Base-by-base conservation (phyloP, 176 grass and related monocot species). In the Elaeis guineensis region DNA sequence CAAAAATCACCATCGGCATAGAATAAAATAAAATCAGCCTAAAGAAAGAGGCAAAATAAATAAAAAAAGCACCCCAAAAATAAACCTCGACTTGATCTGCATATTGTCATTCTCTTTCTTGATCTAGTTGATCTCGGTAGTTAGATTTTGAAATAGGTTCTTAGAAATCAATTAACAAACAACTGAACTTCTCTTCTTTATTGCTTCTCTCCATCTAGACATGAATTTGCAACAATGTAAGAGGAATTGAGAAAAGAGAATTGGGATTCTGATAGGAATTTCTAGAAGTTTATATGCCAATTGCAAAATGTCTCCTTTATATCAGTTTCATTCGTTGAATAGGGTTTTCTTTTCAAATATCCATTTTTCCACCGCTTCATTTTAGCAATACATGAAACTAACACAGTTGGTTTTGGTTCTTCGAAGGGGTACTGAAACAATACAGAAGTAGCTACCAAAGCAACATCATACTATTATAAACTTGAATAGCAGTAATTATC, bases 101-200 rank as follows among this genome's bases (percentile, higher is more conserved):
- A 90, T 96, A 55, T 79, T 90, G 51, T 96, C 92, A 2, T 87
- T 96, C 75, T 96, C 92, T 77, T 96, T 96, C 83, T 84, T 96
- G 23, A 96, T 69, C n/a, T n/a, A n/a, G n/a, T n/a, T 80, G 29
- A 96, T 90, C 66, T 96, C 86, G 23, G 69, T 68, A 73, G 78
- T 87, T 54, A 96, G 57, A 76, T 60, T 87, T 86, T 90, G 80
- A 77, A 79, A 79, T 11, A 54, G 6, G 17, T 29, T 48, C 29
- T 5, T 9, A 18, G 0, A 63, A 15, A 72, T 30, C 5, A 4
- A 19, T 48, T 14, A 57, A 8, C 2, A 48, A 58, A 23, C 11
- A 35, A 9, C 44, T 18, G 4, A n/a, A 20, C 51, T 57, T 50
- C 5, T 3, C 5, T 11, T 19, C 14, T 21, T 67, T 54, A 25